Percentiles rank a stretch among this genome's conserved stretches.
Conservation (phyloP, 495 filamentous ascomycete species). For the Hypoxylon fragiforme region DNA sequence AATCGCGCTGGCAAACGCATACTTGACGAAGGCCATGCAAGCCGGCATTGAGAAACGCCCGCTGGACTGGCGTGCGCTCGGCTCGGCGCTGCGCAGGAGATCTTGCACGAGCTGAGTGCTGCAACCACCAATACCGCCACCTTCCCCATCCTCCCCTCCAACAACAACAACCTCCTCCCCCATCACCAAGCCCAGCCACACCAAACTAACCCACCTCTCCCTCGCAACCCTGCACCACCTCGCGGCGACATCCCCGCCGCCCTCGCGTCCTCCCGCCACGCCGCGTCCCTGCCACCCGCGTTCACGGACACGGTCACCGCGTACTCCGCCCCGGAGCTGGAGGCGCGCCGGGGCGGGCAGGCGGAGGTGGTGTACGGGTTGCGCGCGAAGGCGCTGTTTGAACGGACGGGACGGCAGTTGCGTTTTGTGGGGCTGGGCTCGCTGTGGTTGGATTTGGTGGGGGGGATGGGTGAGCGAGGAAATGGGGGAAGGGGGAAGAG, state of each 20-base stretch:
- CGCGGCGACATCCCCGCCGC: too few relatives aligned
- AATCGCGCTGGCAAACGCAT: slow-evolving; percentile 6
- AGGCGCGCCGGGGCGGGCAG: background rate
- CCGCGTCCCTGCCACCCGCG: background rate
- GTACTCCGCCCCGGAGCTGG: slow-evolving; percentile 5
- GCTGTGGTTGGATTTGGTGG: slow-evolving; percentile 13
- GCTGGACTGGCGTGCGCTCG: slow-evolving; percentile 3
- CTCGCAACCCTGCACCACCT: too few relatives aligned
- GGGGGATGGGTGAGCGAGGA: slow-evolving; percentile 4
- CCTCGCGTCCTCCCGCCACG: slow-evolving; percentile 2
- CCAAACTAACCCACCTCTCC: slow-evolving; percentile 1
- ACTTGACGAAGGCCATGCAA: slow-evolving; percentile 3
- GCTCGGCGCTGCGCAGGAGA: background rate
- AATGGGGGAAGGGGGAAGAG: background rate
- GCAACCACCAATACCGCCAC: too few relatives aligned
- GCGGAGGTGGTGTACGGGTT: background rate
- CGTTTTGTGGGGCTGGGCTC: slow-evolving; percentile 18
- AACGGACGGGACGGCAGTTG: slow-evolving; percentile 15
- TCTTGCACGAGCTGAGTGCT: slow-evolving; percentile 2
- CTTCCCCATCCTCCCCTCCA: too few relatives aligned
- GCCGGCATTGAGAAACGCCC: background rate
- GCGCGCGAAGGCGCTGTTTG: background rate
- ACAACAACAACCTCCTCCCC: too few relatives aligned
- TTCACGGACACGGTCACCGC: slow-evolving; percentile 13
- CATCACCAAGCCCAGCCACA: background rate